Evolutionary conservation across 306 rosid genomes (phyloP).

Genomic region (Vachellia pachyceras): DNA sequence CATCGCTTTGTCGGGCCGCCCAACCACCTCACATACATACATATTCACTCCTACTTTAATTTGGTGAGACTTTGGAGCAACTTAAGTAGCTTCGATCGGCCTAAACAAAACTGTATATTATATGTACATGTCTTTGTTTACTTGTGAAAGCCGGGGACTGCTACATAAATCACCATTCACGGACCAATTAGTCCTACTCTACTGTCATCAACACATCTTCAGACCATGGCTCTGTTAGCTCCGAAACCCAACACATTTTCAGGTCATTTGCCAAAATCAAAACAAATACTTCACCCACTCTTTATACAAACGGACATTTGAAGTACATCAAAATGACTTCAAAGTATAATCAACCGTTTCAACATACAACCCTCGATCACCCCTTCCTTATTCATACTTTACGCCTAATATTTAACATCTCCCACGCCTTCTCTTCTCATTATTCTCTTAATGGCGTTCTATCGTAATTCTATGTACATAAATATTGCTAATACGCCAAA

Average conservation of each 20-base stretch:
- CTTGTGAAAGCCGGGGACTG: no score
- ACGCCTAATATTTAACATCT: constrained; percentile 13
- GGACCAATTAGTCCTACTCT: no score
- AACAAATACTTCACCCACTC: neutral
- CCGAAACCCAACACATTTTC: neutral
- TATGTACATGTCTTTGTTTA: no score
- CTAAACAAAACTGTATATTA: no score
- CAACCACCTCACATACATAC: no score
- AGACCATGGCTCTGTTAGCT: neutral
- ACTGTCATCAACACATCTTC: no score
- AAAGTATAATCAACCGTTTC: constrained; percentile 37
- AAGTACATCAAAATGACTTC: constrained; percentile 19
- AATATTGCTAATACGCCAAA: constrained; percentile 8
- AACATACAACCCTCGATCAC: constrained; percentile 38
- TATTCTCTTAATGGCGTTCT: constrained; percentile 12
- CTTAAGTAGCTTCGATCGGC: no score
- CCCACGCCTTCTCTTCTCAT: constrained; percentile 40
- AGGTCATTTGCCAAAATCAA: neutral
- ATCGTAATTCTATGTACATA: constrained; percentile 55
- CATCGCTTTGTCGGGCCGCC: constrained; percentile 6
- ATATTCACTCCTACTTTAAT: no score
- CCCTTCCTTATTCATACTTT: neutral
- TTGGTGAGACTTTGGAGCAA: no score
- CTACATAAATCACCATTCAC: no score
- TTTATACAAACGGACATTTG: neutral